Percentiles rank a stretch among this genome's conserved stretches.
These are phyloP conservation scores for Macrolepiota albuminosa DNA, from an alignment of 768 basidiomycete species.

Conservation along the genomic window DNA sequence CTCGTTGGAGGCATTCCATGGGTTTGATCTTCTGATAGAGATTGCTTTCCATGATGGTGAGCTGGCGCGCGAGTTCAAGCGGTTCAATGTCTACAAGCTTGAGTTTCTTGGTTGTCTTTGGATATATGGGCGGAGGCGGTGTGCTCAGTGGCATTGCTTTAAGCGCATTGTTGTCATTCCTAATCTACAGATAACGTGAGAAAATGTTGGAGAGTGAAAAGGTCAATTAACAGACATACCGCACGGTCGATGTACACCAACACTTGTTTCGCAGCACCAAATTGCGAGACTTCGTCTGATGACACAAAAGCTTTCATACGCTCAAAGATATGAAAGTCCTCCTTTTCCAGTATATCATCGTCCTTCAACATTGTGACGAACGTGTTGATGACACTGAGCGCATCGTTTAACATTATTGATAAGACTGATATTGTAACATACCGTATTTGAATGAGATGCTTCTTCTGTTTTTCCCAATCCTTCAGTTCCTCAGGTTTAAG, in stretches of 20 bases:
- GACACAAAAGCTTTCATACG: constrained; percentile 78
- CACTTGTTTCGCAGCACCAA: constrained; percentile 73
- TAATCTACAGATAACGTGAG: constrained; percentile 25
- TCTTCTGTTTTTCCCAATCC: constrained; percentile 84
- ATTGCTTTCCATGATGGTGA: constrained; percentile 86
- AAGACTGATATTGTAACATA: constrained; percentile 22
- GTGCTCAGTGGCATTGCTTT: constrained; percentile 53
- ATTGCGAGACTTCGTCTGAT: constrained; percentile 55
- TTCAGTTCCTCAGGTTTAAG: constrained; percentile 56
- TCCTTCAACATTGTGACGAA: constrained; percentile 87
- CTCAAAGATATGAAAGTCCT: constrained; percentile 77
- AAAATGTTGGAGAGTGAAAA: not conserved
- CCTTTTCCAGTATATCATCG: constrained; percentile 79
- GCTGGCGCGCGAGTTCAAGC: constrained; percentile 85
- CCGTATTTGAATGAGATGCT: constrained; percentile 84
- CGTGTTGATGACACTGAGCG: constrained; percentile 76
- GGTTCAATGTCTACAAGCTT: constrained; percentile 86
- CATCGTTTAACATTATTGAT: constrained; percentile 1
- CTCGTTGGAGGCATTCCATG: constrained; percentile 85
- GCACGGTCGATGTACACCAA: constrained; percentile 71
- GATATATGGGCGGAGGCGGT: constrained; percentile 73
- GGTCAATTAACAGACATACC: constrained; percentile 41
- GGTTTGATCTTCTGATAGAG: constrained; percentile 86
- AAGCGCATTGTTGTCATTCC: constrained; percentile 50
- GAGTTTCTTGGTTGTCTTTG: constrained; percentile 65